Conservation (phyloP, 805 yeast species). For the Starmerella riodocensis region DNA sequence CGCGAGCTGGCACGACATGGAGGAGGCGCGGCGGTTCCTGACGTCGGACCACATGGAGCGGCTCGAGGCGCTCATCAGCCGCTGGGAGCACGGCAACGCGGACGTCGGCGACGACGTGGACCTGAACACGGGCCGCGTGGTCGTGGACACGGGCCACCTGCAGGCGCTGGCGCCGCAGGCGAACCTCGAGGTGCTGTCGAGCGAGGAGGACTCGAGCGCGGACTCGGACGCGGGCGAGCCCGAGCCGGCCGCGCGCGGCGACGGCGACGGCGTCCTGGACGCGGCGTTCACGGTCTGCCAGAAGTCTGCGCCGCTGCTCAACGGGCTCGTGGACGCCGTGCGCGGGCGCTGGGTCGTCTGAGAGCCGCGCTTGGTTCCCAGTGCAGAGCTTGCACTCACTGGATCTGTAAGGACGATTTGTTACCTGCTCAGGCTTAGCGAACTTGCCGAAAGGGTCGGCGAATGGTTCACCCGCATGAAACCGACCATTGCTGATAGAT, state of each 20-base stretch:
- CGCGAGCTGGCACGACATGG: constrained; percentile 15
- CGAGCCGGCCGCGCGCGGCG: constrained; percentile 2
- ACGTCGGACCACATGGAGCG: constrained; percentile 10
- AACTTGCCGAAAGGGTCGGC: no score
- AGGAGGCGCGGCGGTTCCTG: constrained; percentile 13
- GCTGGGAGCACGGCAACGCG: constrained; percentile 6
- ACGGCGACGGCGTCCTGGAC: constrained; percentile 2
- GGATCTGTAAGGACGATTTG: no score
- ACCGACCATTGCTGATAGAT: no score
- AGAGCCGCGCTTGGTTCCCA: no score
- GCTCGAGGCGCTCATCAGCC: constrained; percentile 6
- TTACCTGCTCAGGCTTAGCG: no score
- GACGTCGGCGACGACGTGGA: constrained; percentile 20
- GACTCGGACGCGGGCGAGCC: constrained; percentile 2
- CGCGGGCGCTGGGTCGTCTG: not conserved
- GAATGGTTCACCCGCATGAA: no score
- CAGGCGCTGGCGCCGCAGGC: constrained; percentile 12
- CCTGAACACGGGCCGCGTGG: constrained; percentile 14
- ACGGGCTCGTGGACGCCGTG: not conserved
- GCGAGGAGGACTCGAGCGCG: constrained; percentile 3
- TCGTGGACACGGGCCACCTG: constrained; percentile 16
- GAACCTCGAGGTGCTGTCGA: constrained; percentile 2
- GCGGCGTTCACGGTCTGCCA: constrained; percentile 12
- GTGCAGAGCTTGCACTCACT: no score
- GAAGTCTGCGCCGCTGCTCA: constrained; percentile 6